A percentile compares a stretch with the other conserved stretches of the same genome.
These are phyloP conservation scores for Prunus armeniaca DNA, from an alignment of 306 rosid genomes.

Conservation along the genomic window DNA sequence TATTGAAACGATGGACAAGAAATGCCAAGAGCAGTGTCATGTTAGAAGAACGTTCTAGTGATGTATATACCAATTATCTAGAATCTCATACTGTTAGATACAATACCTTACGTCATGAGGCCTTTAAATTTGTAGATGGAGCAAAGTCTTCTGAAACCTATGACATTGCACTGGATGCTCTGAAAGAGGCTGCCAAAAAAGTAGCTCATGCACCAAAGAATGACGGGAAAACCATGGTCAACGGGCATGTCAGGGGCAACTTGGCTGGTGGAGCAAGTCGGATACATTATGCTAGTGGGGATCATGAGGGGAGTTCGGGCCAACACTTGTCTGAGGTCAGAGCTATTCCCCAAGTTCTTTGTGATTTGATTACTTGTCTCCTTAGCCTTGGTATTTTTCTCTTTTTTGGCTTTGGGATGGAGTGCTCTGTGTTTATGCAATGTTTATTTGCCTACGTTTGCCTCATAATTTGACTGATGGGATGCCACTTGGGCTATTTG, in stretches of 20 bases:
- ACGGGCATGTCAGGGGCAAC: conserved; percentile 57
- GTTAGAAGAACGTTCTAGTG: conserved; percentile 72
- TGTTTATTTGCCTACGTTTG: neutral
- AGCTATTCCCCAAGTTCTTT: conserved; percentile 21
- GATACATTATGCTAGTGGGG: conserved; percentile 37
- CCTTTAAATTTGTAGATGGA: conserved; percentile 83
- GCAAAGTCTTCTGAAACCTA: conserved; percentile 66
- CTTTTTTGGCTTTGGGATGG: neutral
- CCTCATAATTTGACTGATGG: neutral
- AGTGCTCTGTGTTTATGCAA: neutral
- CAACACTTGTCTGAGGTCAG: conserved; percentile 78
- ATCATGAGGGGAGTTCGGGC: conserved; percentile 49
- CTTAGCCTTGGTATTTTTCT: neutral
- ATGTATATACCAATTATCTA: conserved; percentile 75
- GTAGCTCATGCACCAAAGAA: conserved; percentile 56
- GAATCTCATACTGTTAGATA: conserved; percentile 97
- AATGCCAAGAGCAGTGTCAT: conserved; percentile 93
- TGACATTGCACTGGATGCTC: conserved; percentile 62
- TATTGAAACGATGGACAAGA: conserved; percentile 97
- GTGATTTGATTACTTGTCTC: neutral
- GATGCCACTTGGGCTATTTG: neutral
- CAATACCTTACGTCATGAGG: conserved; percentile 81
- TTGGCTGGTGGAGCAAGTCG: conserved; percentile 39
- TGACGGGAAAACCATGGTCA: conserved; percentile 52
- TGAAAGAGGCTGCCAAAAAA: conserved; percentile 69